phyloP scores from a whole-genome alignment of 176 grass and related monocot species.

The Themeda triandra region DNA sequence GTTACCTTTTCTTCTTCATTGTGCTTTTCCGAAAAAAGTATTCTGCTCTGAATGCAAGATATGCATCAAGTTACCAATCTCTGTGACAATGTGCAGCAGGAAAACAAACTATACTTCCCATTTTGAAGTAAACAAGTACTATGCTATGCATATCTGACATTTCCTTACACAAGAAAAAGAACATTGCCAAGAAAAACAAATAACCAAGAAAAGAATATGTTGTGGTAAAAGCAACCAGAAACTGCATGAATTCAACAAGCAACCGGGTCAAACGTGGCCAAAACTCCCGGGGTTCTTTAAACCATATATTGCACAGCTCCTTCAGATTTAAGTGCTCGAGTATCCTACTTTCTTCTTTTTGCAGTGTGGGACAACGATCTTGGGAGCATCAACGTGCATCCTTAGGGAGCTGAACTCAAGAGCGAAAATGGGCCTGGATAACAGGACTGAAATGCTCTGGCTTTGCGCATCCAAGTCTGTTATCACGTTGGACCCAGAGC shows the following conservation, averaged over 20 bases:
- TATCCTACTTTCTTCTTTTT: slow-evolving; percentile 53
- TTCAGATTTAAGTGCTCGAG: slow-evolving; percentile 38
- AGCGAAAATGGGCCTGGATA: slow-evolving; percentile 81
- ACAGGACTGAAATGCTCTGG: slow-evolving; percentile 56
- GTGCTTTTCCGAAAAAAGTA: not conserved
- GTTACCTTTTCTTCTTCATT: not conserved
- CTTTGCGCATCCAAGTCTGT: slow-evolving; percentile 35
- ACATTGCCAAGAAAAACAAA: not conserved
- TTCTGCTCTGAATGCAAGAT: not conserved
- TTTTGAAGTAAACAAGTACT: not conserved
- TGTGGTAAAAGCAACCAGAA: not conserved
- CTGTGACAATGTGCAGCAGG: not conserved
- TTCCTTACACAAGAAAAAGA: not conserved
- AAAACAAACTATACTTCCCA: not conserved
- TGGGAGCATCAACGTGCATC: slow-evolving; percentile 81
- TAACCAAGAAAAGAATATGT: not conserved
- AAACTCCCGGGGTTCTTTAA: slow-evolving; percentile 8
- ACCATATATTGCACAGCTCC: not conserved
- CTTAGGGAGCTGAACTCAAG: slow-evolving; percentile 76
- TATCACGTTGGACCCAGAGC: not conserved
- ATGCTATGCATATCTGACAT: not conserved
- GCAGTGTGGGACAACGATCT: slow-evolving; percentile 18
- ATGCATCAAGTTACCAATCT: not conserved
- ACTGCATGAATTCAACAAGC: slow-evolving; percentile 12
- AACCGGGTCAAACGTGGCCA: slow-evolving; percentile 1